Evolutionary conservation across 495 filamentous ascomycete species (phyloP), one percentile per base, ranked within the genome.

Genomic region (Cryomyces minteri): DNA sequence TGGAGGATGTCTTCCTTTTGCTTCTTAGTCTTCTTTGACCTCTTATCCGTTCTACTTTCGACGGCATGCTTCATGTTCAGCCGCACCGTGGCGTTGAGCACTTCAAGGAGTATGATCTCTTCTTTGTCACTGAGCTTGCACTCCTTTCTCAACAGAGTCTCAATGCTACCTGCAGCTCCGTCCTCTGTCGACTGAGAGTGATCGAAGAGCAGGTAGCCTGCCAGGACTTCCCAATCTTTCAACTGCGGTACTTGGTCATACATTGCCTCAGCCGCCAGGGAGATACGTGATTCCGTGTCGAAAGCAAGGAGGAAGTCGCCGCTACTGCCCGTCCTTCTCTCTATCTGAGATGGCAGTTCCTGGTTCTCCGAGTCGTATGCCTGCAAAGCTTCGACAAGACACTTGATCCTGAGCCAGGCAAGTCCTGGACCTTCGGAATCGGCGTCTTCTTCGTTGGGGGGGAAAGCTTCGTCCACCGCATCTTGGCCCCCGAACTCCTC

Each of bases 341-440:
- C 55, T 5, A 63, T 54, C 30, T 61, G 55, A 25, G 43, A 52
- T 2, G 56, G 57, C 29, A 60, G 43, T 37, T 59, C 65, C 31
- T 70, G 69, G 31, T 69, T 65, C 40, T 68, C 68, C 28, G 51
- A 32, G 48, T 56, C 58, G 49, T 94, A 96, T 4, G 73, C 66
- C 11, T 78, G 69, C n/a, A 98, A 67, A 10, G 81, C 77, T 56
- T 94, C 87, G 0, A 76, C 82, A 4, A 98, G 69, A 47, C 81
- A 86, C 62, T 96, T 98, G 53, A 87, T 78, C 52, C 80, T 84
- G 46, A 96, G 73, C 90, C 90, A 98, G 18, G 78, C 76, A 39
- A 74, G 66, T 53, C 82, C 78, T 0, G 87, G 84, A 0, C 70
- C 71, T 25, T 82, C 77, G 47, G 70, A 82, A 48, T 90, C 79